Conservation (phyloP, 2,329 filamentous ascomycete genomes). For the Neonectria magnoliae region DNA sequence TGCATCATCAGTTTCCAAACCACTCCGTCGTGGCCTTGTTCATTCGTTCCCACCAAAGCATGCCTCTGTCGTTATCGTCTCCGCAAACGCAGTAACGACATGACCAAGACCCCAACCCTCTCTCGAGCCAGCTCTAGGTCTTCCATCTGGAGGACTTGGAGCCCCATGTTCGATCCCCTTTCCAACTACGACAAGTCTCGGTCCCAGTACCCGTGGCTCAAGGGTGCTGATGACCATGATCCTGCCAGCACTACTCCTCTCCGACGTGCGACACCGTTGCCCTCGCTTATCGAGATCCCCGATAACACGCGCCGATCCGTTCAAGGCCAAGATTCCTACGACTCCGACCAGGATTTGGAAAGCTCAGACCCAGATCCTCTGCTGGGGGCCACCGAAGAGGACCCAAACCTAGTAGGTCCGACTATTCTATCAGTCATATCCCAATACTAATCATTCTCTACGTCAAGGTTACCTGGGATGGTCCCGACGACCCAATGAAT, state of each 20-base stretch:
- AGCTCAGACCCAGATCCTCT: conserved; percentile 20
- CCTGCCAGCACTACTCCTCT: conserved; percentile 2
- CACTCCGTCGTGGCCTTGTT: background rate
- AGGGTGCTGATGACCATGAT: background rate
- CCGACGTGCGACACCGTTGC: conserved; percentile 13
- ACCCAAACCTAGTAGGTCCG: conserved; percentile 37
- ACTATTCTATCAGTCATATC: background rate
- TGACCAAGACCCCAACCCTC: conserved; percentile 22
- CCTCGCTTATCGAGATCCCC: conserved; percentile 23
- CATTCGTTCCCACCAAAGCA: background rate
- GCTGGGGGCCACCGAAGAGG: conserved; percentile 17
- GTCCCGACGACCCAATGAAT: conserved; percentile 53
- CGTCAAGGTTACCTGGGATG: conserved; percentile 54
- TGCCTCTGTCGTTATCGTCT: conserved; percentile 4
- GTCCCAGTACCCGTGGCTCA: conserved; percentile 45
- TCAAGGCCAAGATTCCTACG: background rate
- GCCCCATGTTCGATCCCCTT: conserved; percentile 33
- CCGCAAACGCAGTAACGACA: conserved; percentile 3
- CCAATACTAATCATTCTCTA: background rate
- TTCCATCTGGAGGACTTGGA: conserved; percentile 45
- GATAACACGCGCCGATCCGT: conserved; percentile 6
- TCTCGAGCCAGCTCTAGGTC: conserved; percentile 39
- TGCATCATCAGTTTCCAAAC: conserved; percentile 7
- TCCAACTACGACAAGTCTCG: conserved; percentile 44
- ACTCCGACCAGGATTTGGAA: conserved; percentile 18